Base-by-base conservation (phyloP, 2,329 filamentous ascomycete genomes). In the Chrysoporthe cubensis region DNA sequence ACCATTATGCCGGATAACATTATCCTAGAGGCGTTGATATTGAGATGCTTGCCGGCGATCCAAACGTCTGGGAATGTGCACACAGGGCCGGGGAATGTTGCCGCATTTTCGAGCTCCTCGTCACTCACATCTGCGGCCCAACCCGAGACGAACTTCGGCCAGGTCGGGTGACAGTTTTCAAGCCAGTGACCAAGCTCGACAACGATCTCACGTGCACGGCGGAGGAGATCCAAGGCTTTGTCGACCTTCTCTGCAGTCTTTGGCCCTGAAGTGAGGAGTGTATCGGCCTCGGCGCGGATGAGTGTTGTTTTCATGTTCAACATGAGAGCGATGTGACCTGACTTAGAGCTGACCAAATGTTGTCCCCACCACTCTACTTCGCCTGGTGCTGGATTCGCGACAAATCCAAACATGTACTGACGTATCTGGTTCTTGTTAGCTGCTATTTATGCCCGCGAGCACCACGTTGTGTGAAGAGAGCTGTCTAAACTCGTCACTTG, bases 281-380 rank as follows among this genome's bases (percentile, higher is more conserved):
- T 61, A 21, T 74, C 73, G 44, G 72, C 73, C 52, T 74, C 71
- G 21, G 72, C 71, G 14, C 73, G 71, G 57, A 73, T 66, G 11
- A 73, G 65, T 0, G 72, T 72, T n/a, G 73, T 73, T 57, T 73
- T 72, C 59, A 74, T 71, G 26, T 74, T 74, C 40, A 74, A 56
- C 14, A 73, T 63, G 57, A 72, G 57, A 57, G 74, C 69, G 56
- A 72, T 63, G 62, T 75, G 71, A 21, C 73, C 70, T 43, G 74
- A 68, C 9, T 67, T 65, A 57, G 71, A 69, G 34, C 71, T 65
- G 61, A 74, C 65, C 34, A 68, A 66, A 44, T 74, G 71, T 13
- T 71, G 63, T 1, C 70, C 72, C 72, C 72, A 74, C 72, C 72
- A 74, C 1, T 70, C 69, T 54, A 74, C 54, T 9, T 74, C 72